Conservation (phyloP, 2,329 filamentous ascomycete genomes). For the Orbilia brochopaga region DNA sequence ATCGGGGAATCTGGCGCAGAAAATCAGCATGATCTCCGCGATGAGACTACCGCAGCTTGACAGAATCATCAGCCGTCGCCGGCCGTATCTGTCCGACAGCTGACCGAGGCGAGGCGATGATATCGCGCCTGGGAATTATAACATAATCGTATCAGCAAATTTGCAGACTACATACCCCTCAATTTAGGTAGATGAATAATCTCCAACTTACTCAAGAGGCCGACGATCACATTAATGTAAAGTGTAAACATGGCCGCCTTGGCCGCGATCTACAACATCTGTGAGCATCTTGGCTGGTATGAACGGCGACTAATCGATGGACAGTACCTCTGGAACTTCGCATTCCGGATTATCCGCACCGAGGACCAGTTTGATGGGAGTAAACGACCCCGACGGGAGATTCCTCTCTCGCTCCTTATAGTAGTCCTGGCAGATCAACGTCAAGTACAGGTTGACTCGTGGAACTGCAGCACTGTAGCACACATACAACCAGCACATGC, state of each 20-base stretch:
- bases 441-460: conserved; percentile 66
- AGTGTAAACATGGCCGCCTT: conserved; percentile 79
- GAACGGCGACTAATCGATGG: neutral
- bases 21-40: conserved; percentile 76
- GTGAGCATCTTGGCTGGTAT: neutral
- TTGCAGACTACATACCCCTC: too few species aligned
- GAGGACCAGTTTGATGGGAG: conserved; percentile 63
- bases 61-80: conserved; percentile 74
- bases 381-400: conserved; percentile 64
- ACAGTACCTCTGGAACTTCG: conserved; percentile 68
- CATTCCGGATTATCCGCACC: conserved; percentile 79
- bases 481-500: neutral
- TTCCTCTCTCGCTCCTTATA: conserved; percentile 71
- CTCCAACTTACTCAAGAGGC: conserved; percentile 65
- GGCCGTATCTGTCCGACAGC: conserved; percentile 84
- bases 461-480: conserved; percentile 52
- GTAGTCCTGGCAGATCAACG: conserved; percentile 82
- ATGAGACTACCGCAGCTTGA: conserved; percentile 76
- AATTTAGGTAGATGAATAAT: too few species aligned
- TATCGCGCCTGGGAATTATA: conserved; percentile 65
- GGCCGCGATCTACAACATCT: conserved; percentile 65
- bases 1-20: conserved; percentile 77
- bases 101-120: conserved; percentile 82
- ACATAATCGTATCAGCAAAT: too few species aligned
- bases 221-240: conserved; percentile 74